A percentile compares a stretch with the other conserved stretches of the same genome.
Evolutionary conservation across 2,329 filamentous ascomycete genomes (phyloP).

Genomic region (Aspergillus melleus): DNA sequence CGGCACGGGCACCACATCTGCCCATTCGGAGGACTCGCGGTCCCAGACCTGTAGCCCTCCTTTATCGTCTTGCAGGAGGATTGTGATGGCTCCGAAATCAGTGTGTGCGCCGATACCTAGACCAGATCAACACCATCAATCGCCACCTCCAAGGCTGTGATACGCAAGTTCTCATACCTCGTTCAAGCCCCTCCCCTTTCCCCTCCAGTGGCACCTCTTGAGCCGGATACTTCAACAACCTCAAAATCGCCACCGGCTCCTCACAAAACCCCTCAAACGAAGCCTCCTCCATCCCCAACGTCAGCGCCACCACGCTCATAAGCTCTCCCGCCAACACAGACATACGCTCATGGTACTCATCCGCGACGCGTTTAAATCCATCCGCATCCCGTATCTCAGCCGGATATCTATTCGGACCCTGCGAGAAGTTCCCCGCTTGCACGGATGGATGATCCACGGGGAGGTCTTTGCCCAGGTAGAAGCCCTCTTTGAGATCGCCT

Average conservation of each 20-base stretch:
- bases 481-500: slow-evolving; percentile 32
- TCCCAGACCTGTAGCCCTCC: slow-evolving; percentile 32
- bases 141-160: too few relatives aligned
- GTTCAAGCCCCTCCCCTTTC: slow-evolving; percentile 12
- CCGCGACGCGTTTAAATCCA: slow-evolving; percentile 4
- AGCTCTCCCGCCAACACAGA: slow-evolving; percentile 20
- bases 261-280: slow-evolving; percentile 25
- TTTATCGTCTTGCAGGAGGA: slow-evolving; percentile 30
- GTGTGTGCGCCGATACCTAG: slow-evolving; percentile 33
- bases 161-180: slow-evolving; percentile 6
- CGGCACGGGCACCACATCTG: slow-evolving; percentile 23
- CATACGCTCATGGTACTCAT: slow-evolving; percentile 16
- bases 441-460: slow-evolving; percentile 17
- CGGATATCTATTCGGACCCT: slow-evolving; percentile 22
- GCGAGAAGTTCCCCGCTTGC: slow-evolving; percentile 16
- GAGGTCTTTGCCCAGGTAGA: slow-evolving; percentile 25
- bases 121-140: neutral
- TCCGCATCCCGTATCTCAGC: slow-evolving; percentile 2
- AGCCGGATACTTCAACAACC: slow-evolving; percentile 31
- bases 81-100: slow-evolving; percentile 35
- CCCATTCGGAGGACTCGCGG: slow-evolving; percentile 22
- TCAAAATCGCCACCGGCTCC: slow-evolving; percentile 26
- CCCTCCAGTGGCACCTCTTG: slow-evolving; percentile 18
- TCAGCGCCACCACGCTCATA: slow-evolving; percentile 13
- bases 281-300: slow-evolving; percentile 16